Base-by-base conservation (phyloP, 2,329 filamentous ascomycete genomes). In the Lachnellula subtilissima region DNA sequence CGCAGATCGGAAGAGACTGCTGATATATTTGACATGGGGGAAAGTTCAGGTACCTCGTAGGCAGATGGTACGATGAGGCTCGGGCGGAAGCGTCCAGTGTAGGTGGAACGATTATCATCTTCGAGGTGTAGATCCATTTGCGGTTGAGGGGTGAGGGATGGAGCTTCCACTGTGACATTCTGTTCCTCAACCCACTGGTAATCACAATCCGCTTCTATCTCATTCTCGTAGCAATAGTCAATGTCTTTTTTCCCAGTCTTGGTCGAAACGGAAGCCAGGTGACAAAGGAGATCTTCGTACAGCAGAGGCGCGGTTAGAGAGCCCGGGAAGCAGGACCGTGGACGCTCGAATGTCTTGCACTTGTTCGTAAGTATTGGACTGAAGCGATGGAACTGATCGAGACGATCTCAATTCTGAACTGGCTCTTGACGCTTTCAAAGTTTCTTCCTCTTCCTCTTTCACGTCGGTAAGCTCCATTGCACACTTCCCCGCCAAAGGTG, bases 181-280 rank as follows among this genome's bases (percentile, higher is more conserved):
- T 63, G 57, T 48, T 60, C 60, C 11, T 84, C 82, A 52, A 80
- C 81, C 84, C 84, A 87, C 46, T 84, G 79, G 62, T 85, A 87
- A 59, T 87, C 79, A 65, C 82, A 87, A 68, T 86, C 76, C 7
- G 83, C 84, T 67, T 87, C 85, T 12, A 79, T 83, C 61, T 84
- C 84, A 63, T 88, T 82, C 61, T 87, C 84, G 65, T 88, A 88
- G 66, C 82, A 86, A 69, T 86, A 88, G 66, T 88, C 85, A 58
- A 88, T 87, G 59, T 83, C 83, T 52, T 86, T 86, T 83, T 64
- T 88, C 85, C 85, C 85, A 88, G 48, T 84, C 62, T 39, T 59
- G 57, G 28, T 59, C 43, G 17, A 59, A 50, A 17, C 54, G 54
- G 46, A 66, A 62, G 12, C 54, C 57, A 12, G 62, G 53, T 3